A percentile compares a stretch with the other conserved stretches of the same genome.
phyloP scores from a whole-genome alignment of 306 rosid genomes.

The Acacia crassicarpa region DNA sequence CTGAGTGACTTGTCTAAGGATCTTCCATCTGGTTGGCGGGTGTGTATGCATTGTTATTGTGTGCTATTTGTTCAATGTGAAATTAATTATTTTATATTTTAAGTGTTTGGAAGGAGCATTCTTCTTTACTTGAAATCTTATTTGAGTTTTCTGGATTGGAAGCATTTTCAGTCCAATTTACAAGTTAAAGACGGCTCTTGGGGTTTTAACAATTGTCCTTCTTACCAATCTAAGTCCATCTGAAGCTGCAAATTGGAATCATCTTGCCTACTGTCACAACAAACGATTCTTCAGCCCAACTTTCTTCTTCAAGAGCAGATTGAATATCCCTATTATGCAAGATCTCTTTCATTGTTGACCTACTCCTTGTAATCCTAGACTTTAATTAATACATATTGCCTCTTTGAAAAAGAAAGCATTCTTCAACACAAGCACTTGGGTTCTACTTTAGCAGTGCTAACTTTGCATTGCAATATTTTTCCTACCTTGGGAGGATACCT shows the following conservation, averaged over 20 bases:
- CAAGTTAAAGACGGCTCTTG: background rate
- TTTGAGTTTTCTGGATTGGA: conserved; percentile 10
- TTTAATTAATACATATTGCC: background rate
- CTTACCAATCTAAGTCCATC: background rate
- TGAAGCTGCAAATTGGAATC: background rate
- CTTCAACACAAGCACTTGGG: background rate
- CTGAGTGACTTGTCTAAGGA: conserved; percentile 55
- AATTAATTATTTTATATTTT: background rate
- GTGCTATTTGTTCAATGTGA: background rate
- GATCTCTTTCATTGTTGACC: background rate
- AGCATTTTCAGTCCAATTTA: conserved; percentile 4
- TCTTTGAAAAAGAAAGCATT: background rate
- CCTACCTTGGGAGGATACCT: background rate
- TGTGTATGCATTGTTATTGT: conserved; percentile 15
- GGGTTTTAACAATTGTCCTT: background rate
- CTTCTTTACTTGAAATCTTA: conserved; percentile 6
- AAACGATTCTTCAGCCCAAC: background rate
- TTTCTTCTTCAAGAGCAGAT: background rate
- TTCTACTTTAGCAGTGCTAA: background rate
- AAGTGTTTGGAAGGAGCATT: conserved; percentile 24
- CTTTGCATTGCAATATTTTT: background rate
- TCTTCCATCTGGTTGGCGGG: conserved; percentile 93
- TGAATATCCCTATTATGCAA: background rate
- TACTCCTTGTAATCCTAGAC: background rate
- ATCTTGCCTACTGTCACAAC: background rate